Percentiles rank a stretch among this genome's conserved stretches.
phyloP scores from a whole-genome alignment of 2,329 filamentous ascomycete species.

The Venturia nashicola region DNA sequence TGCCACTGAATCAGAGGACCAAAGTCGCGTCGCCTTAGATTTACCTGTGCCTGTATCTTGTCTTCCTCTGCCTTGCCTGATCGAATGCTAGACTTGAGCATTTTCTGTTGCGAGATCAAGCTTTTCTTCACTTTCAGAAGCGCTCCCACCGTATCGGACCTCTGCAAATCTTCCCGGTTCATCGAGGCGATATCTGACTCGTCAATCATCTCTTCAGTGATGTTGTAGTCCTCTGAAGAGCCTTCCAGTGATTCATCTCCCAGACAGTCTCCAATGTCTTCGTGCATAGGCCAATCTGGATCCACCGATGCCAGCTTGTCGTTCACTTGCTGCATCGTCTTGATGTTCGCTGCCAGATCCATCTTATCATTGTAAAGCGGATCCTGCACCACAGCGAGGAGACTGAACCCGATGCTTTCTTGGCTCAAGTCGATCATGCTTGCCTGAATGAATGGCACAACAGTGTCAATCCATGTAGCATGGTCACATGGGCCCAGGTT shows the following conservation, averaged over 20 bases:
- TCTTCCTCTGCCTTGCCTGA: background rate
- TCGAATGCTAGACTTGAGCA: constrained; percentile 1
- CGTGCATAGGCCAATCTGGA: constrained; percentile 28
- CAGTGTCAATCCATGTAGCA: constrained; percentile 54
- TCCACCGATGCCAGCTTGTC: constrained; percentile 25
- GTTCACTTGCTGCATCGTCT: constrained; percentile 29
- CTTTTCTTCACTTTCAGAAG: background rate
- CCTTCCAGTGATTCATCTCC: background rate
- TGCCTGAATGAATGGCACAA: constrained; percentile 49
- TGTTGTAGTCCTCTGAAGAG: background rate
- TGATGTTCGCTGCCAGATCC: constrained; percentile 33
- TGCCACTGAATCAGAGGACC: constrained; percentile 1
- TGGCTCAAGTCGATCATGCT: constrained; percentile 54
- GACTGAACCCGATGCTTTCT: constrained; percentile 58
- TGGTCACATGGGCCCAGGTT: constrained; percentile 39
- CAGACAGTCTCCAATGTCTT: background rate
- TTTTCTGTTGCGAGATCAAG: background rate
- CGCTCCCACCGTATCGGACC: background rate
- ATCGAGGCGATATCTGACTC: background rate
- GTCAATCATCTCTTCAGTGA: background rate
- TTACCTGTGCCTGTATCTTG: background rate
- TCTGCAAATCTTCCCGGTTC: background rate
- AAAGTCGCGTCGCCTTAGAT: background rate
- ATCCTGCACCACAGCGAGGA: constrained; percentile 62
- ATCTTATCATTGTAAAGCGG: constrained; percentile 40